Evolutionary conservation across 164 flowering plant genomes (phyloP).

Genomic region (Stephania japonica): DNA sequence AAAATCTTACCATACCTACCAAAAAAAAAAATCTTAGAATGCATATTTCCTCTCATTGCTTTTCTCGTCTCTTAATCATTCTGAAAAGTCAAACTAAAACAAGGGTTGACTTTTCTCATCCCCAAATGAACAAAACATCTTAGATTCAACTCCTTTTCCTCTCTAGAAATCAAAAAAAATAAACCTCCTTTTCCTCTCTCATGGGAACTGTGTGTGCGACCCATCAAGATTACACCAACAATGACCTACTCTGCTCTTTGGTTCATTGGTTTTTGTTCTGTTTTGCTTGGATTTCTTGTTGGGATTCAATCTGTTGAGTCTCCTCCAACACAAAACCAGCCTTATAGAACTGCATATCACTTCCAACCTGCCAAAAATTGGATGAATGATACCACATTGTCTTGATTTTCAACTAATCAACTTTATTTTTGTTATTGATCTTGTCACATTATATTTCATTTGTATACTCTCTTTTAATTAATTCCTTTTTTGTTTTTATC

Average conservation of each 20-base stretch:
- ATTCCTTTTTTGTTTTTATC: no score
- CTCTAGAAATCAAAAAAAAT: no score
- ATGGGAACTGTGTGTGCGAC: neutral
- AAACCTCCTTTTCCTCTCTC: neutral
- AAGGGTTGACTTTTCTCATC: no score
- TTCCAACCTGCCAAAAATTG: conserved; percentile 44
- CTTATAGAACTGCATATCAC: conserved; percentile 35
- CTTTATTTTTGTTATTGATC: neutral
- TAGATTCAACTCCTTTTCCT: no score
- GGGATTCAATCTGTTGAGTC: conserved; percentile 9
- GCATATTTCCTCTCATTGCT: no score
- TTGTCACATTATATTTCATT: neutral
- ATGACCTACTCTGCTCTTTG: neutral
- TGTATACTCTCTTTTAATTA: no score
- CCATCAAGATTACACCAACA: neutral
- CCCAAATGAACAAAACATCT: no score
- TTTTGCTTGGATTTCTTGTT: neutral
- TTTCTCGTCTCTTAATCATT: no score
- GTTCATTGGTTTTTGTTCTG: neutral
- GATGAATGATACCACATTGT: conserved; percentile 51
- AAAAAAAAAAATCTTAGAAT: no score
- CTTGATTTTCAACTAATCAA: neutral
- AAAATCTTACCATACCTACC: no score
- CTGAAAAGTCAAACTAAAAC: no score
- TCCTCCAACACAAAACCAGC: conserved; percentile 12